Conservation (phyloP, 2,329 filamentous ascomycete species). For the Exophiala spinifera region DNA sequence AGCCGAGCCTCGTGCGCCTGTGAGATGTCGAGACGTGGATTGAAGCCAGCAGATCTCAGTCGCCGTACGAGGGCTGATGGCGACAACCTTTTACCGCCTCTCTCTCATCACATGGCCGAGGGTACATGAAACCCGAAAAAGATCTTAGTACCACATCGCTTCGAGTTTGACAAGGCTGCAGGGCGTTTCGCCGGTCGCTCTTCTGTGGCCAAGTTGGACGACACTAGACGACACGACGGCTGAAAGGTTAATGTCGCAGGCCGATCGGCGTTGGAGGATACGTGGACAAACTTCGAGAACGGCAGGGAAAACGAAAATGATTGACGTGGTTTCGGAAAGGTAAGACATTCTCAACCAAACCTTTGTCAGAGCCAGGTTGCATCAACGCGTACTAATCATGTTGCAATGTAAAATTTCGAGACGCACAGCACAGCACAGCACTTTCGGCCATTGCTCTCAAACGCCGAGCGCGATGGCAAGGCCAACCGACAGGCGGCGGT, state of each 20-base stretch:
- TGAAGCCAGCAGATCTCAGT: no score
- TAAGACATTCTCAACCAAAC: slow-evolving; percentile 7
- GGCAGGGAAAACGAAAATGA: not conserved
- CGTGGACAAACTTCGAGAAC: not conserved
- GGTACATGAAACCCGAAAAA: not conserved
- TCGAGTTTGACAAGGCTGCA: slow-evolving; percentile 1
- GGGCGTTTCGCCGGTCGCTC: not conserved
- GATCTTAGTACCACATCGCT: not conserved
- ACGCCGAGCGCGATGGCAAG: not conserved
- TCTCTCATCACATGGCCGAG: not conserved
- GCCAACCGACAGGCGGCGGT: slow-evolving; percentile 7
- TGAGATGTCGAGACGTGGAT: not conserved
- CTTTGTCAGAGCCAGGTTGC: slow-evolving; percentile 14
- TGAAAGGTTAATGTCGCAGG: not conserved
- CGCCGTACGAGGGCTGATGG: no score
- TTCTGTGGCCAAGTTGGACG: not conserved
- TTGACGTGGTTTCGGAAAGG: slow-evolving; percentile 5
- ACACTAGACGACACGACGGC: not conserved
- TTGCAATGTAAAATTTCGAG: not conserved
- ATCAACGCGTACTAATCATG: slow-evolving; percentile 6
- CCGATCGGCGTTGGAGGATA: not conserved
- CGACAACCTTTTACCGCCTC: no score
- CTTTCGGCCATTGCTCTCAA: not conserved
- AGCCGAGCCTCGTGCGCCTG: not conserved
- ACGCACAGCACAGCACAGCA: not conserved